Evolutionary conservation across 108 stramenopile species (phyloP).

Genomic region (Cyclotella baltica): DNA sequence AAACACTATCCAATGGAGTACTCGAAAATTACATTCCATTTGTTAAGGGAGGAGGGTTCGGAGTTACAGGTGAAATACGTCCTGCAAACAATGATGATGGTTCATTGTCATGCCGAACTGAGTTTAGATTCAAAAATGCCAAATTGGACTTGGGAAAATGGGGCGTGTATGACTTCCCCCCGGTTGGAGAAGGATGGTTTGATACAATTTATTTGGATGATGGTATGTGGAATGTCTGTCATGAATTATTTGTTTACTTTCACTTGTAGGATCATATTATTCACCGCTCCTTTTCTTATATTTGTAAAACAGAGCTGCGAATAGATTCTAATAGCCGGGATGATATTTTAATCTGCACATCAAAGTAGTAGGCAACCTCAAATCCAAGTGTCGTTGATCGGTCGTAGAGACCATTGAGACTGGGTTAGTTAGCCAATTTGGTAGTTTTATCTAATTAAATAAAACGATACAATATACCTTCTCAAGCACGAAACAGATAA

Average conservation of each 20-base stretch:
- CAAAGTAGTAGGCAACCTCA: too few relatives aligned
- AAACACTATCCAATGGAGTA: slow-evolving; percentile 44
- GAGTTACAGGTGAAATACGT: slow-evolving; percentile 48
- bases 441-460: too few relatives aligned
- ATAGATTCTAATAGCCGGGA: slow-evolving; percentile 69
- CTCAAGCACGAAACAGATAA: too few relatives aligned
- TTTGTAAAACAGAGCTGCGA: slow-evolving; percentile 32
- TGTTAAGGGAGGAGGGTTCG: slow-evolving; percentile 54
- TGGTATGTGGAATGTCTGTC: slow-evolving; percentile 10
- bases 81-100: slow-evolving; percentile 11
- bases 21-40: slow-evolving; percentile 66
- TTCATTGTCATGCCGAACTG: slow-evolving; percentile 29
- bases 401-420: too few relatives aligned
- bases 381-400: too few relatives aligned
- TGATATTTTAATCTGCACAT: slow-evolving; percentile 66
- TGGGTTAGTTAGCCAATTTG: too few relatives aligned
- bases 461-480: too few relatives aligned
- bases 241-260: not conserved
- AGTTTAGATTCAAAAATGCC: slow-evolving; percentile 60
- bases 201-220: slow-evolving; percentile 74
- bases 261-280: not conserved
- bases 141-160: slow-evolving; percentile 61
- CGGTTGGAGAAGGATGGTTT: slow-evolving; percentile 74
- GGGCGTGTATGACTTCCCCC: slow-evolving; percentile 57
- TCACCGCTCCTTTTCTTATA: not conserved